Evolutionary conservation across 2,329 filamentous ascomycete species (phyloP).

Genomic region (Dactylellina haptotyla): DNA sequence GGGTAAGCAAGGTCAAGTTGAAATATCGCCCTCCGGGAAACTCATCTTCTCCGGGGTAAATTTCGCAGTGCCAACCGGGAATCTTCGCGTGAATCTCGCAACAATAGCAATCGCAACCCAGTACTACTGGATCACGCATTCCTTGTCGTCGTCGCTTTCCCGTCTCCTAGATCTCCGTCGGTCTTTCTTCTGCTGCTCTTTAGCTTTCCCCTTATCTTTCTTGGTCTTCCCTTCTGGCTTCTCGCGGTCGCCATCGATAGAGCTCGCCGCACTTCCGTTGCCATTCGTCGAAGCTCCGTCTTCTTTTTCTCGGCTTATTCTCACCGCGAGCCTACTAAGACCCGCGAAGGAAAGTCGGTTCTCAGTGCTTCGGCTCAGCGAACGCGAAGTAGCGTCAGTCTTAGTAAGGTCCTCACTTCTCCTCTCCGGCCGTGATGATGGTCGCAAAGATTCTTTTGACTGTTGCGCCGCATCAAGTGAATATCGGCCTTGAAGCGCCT

Average conservation of each 20-base stretch:
- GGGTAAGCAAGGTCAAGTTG: conserved; percentile 14
- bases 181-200: conserved; percentile 36
- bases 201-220: conserved; percentile 41
- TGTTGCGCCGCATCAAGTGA: conserved; percentile 26
- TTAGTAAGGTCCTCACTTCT: conserved; percentile 15
- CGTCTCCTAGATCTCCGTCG: conserved; percentile 30
- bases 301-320: conserved; percentile 37
- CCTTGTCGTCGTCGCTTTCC: conserved; percentile 48
- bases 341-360: conserved; percentile 49
- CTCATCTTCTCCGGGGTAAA: conserved; percentile 3
- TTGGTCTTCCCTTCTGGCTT: conserved; percentile 32
- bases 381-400: conserved; percentile 18
- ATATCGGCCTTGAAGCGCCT: conserved; percentile 33
- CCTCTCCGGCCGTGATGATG: conserved; percentile 49
- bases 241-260: conserved; percentile 39
- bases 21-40: conserved; percentile 5
- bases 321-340: conserved; percentile 39
- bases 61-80: conserved; percentile 7
- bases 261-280: conserved; percentile 28
- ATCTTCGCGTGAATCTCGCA: conserved; percentile 23
- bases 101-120: conserved; percentile 43
- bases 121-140: conserved; percentile 53
- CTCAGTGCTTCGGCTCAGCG: conserved; percentile 37
- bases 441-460: conserved; percentile 48
- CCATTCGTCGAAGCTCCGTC: conserved; percentile 19